Conservation (phyloP, 129 eudicot genomes). For the Chrysanthemum makinoi region DNA sequence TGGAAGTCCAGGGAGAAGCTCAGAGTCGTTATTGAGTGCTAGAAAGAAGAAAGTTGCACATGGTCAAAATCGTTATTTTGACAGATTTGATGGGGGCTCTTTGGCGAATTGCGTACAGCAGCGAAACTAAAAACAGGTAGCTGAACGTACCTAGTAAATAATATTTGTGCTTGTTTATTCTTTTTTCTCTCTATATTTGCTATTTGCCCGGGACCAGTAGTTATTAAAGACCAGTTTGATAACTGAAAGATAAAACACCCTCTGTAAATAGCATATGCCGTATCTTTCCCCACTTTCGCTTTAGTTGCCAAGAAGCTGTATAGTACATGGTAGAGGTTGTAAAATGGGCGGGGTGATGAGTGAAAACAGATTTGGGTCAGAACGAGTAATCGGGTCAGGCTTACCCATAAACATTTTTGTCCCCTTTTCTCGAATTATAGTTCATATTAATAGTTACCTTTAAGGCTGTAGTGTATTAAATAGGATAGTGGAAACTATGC, state of each 20-base stretch:
- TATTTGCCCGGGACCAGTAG: not conserved
- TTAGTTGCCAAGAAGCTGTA: not conserved
- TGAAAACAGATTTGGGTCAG: too few species aligned
- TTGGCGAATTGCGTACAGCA: conserved; percentile 34
- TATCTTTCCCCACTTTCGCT: not conserved
- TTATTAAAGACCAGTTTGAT: not conserved
- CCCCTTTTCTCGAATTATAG: too few species aligned
- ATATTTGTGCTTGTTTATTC: not conserved
- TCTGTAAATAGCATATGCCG: not conserved
- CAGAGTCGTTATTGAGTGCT: conserved; percentile 20
- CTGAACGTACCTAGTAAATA: conserved; percentile 4
- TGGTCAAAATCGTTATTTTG: conserved; percentile 29
- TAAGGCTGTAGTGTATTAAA: too few species aligned
- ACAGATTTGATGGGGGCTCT: conserved; percentile 45
- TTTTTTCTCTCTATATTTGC: not conserved
- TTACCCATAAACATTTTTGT: too few species aligned
- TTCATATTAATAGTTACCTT: too few species aligned
- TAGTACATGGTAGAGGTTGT: not conserved
- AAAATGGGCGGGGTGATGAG: too few species aligned
- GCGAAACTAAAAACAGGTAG: conserved; percentile 43
- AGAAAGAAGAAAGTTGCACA: conserved; percentile 30
- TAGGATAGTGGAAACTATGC: too few species aligned
- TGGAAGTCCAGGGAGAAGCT: conserved; percentile 33
- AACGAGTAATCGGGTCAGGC: too few species aligned
- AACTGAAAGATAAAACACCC: not conserved